phyloP scores from a whole-genome alignment of 2,329 filamentous ascomycete species.

The Talaromyces sp. region DNA sequence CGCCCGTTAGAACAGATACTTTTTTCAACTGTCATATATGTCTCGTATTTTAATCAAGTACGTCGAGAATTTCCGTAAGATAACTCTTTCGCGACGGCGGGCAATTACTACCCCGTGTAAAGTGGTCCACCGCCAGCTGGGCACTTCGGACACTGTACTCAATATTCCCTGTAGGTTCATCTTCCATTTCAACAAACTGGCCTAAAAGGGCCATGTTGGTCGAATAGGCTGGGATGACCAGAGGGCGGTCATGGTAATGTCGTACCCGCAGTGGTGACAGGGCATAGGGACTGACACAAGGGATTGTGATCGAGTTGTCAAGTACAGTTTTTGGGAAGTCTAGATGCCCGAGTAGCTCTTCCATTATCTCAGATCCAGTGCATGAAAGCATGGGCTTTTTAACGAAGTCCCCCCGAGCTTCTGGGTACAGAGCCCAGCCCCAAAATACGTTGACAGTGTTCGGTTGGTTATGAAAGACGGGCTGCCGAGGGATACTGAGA shows the following conservation, averaged over 20 bases:
- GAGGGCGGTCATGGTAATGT: constrained; percentile 31
- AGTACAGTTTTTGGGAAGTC: constrained; percentile 29
- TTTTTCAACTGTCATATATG: background rate
- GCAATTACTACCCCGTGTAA: constrained; percentile 15
- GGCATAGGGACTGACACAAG: constrained; percentile 39
- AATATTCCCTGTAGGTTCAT: constrained; percentile 35
- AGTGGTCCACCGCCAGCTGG: constrained; percentile 32
- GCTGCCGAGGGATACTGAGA: constrained; percentile 37
- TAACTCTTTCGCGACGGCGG: background rate
- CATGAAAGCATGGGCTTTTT: constrained; percentile 40
- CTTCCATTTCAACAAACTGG: constrained; percentile 38
- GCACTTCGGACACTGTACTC: constrained; percentile 36
- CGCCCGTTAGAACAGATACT: background rate
- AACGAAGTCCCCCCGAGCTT: constrained; percentile 30
- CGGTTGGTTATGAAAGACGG: constrained; percentile 37
- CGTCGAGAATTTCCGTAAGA: background rate
- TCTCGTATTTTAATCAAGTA: background rate
- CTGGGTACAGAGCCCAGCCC: constrained; percentile 36
- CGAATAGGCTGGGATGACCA: constrained; percentile 33
- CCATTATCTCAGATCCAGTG: constrained; percentile 37
- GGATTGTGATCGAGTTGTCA: constrained; percentile 28
- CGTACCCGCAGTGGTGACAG: constrained; percentile 35
- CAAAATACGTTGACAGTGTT: constrained; percentile 31
- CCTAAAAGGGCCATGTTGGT: constrained; percentile 39
- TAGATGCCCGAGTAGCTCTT: constrained; percentile 36